Conservation (phyloP, 1,284 basidiomycete genomes). For the Austroboletus novae-zelandiae region DNA sequence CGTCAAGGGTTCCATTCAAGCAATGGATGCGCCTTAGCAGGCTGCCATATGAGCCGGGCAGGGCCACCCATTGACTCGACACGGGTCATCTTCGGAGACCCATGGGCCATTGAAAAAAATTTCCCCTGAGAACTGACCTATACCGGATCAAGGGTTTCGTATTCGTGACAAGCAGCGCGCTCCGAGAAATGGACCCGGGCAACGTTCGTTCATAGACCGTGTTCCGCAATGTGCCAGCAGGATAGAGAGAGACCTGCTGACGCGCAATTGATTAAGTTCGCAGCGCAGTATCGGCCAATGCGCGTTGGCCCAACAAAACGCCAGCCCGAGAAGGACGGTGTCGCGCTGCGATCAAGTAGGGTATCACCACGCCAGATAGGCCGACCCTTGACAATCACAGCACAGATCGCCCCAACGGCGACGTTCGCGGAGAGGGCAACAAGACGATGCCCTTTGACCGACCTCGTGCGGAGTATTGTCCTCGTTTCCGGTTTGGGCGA, state of each 20-base stretch:
- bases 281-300: conserved; percentile 17
- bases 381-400: neutral
- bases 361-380: neutral
- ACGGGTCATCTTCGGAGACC: conserved; percentile 1
- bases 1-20: neutral
- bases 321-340: conserved; percentile 15
- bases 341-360: conserved; percentile 14
- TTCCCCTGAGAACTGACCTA: conserved; percentile 18
- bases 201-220: neutral
- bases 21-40: neutral
- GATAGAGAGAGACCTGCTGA: neutral
- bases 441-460: conserved; percentile 9
- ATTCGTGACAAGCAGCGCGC: neutral
- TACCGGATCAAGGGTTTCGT: conserved; percentile 2
- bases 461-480: conserved; percentile 31
- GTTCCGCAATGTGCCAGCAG: conserved; percentile 1
- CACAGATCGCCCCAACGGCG: too few relatives aligned
- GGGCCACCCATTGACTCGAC: neutral
- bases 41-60: neutral
- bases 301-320: neutral
- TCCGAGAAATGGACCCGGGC: neutral
- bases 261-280: neutral
- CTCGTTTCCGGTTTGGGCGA: conserved; percentile 24
- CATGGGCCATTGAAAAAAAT: conserved; percentile 3
- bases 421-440: conserved; percentile 26